Conservation (phyloP, 106 monocot species). For the Platanthera guangdongensis region DNA sequence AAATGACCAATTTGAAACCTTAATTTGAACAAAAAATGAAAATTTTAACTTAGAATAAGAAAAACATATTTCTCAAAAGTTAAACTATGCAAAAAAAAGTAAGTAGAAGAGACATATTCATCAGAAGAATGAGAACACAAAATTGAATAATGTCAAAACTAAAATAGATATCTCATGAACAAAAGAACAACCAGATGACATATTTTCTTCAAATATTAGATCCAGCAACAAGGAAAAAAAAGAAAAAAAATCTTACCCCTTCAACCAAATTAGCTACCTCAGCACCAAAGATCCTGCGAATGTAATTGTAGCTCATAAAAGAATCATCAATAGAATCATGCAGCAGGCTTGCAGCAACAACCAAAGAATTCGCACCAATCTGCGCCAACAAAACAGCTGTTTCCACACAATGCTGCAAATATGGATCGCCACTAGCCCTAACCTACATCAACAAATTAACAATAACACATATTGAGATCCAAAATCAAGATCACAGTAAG, state of each 20-base stretch:
- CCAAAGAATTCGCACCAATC: constrained; percentile 70
- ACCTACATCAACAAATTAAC: constrained; percentile 25
- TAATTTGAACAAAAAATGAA: too few species aligned
- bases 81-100: too few species aligned
- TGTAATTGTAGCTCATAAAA: constrained; percentile 62
- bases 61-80: too few species aligned
- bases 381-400: constrained; percentile 71
- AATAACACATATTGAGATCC: not conserved
- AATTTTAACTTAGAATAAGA: too few species aligned
- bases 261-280: constrained; percentile 80
- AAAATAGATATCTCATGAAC: not conserved
- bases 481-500: not conserved
- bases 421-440: constrained; percentile 82
- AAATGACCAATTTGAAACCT: too few species aligned
- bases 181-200: not conserved
- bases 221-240: not conserved
- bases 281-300: constrained; percentile 55
- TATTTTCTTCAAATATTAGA: not conserved
- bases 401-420: constrained; percentile 96
- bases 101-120: too few species aligned
- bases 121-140: not conserved
- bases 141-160: not conserved
- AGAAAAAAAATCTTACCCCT: constrained; percentile 46
- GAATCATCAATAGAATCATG: constrained; percentile 96
- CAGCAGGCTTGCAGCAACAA: constrained; percentile 89